These are phyloP conservation scores for Skeletonema grethae DNA, from an alignment of 108 stramenopile genomes.

Conservation along the genomic window DNA sequence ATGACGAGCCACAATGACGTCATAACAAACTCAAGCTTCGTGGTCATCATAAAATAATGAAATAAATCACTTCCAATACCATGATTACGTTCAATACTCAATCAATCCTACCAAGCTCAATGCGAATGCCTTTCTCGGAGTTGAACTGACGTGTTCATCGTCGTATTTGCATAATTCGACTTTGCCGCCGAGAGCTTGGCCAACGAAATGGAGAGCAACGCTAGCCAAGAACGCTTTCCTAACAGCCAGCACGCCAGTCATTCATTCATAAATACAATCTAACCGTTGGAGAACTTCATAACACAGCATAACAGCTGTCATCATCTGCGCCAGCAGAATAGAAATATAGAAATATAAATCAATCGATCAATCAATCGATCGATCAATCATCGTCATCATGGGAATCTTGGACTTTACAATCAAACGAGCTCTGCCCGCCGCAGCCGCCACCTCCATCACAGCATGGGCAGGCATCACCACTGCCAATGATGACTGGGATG, in stretches of 20 bases:
- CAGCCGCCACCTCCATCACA: slow-evolving; percentile 6
- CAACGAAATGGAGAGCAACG: not conserved
- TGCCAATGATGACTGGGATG: slow-evolving; percentile 37
- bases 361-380: not conserved
- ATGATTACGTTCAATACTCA: too few species aligned
- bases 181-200: not conserved
- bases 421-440: slow-evolving; percentile 19
- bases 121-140: not conserved
- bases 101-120: too few species aligned
- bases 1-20: too few species aligned
- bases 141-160: not conserved
- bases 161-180: not conserved
- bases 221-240: not conserved
- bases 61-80: too few species aligned
- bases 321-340: too few species aligned
- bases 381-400: not conserved
- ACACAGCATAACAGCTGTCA: too few species aligned
- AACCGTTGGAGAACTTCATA: not conserved
- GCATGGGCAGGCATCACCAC: slow-evolving; percentile 26
- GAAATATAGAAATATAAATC: too few species aligned
- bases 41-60: too few species aligned
- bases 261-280: not conserved
- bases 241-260: not conserved
- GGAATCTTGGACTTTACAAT: slow-evolving; percentile 24
- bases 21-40: too few species aligned